Conservation (phyloP, 1,284 basidiomycete species). For the Fistulina hepatica region DNA sequence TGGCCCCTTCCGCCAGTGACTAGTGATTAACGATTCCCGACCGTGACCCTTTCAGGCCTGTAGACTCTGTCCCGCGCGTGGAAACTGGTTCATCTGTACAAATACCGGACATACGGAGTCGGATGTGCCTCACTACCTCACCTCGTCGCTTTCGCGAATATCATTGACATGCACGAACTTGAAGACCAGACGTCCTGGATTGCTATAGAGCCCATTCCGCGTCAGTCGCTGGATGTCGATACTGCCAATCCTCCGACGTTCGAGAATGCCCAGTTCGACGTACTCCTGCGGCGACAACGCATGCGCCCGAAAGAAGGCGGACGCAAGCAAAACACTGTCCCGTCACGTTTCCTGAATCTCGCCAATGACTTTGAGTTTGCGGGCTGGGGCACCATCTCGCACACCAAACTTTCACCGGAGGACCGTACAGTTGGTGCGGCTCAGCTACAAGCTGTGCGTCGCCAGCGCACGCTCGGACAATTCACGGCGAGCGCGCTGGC, state of each 20-base stretch:
- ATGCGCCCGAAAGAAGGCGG: conserved; percentile 32
- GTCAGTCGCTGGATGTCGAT: too few species aligned
- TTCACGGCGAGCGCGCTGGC: conserved; percentile 50
- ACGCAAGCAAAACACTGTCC: conserved; percentile 34
- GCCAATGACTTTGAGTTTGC: conserved; percentile 55
- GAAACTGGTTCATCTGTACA: too few species aligned
- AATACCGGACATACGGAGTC: too few species aligned
- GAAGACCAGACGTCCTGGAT: conserved; percentile 11
- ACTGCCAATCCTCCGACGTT: conserved; percentile 33
- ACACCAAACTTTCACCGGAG: conserved; percentile 31
- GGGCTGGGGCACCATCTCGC: conserved; percentile 48
- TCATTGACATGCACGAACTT: conserved; percentile 6
- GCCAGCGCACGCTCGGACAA: conserved; percentile 38
- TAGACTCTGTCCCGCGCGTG: too few species aligned
- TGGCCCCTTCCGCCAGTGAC: too few species aligned
- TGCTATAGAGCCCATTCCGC: conserved; percentile 15
- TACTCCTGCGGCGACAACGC: conserved; percentile 48
- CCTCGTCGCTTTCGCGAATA: too few species aligned
- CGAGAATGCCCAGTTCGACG: conserved; percentile 36
- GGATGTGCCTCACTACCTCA: too few species aligned
- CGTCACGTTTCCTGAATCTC: conserved; percentile 54
- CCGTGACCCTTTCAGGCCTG: too few species aligned
- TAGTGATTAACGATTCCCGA: too few species aligned
- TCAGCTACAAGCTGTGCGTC: conserved; percentile 23
- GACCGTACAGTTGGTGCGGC: conserved; percentile 28